Evolutionary conservation across 352 stramenopile species (phyloP), one percentile per base, ranked within the genome.

Genomic region (Thraustochytrium sp.): DNA sequence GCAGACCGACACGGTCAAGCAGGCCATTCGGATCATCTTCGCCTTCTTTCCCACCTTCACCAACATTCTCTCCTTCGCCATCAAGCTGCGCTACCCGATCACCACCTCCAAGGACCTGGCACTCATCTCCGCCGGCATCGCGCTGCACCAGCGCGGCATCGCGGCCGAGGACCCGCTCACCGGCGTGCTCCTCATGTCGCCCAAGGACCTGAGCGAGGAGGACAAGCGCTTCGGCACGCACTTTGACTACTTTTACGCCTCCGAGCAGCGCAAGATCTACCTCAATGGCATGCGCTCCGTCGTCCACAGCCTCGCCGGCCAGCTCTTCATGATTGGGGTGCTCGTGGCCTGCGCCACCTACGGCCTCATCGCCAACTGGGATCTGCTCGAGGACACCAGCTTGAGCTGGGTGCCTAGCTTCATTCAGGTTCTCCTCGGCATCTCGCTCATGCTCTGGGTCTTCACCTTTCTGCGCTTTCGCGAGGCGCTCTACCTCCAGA

Each of bases 91-190:
- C 8, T 85, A 85, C 80, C 80, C 80, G 31, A 82, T 85, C 26
- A 78, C 42, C 13, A 49, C n/a, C 26, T 31, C 42, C 21, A 65
- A 74, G 73, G 54, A 85, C 21, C 46, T 76, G 2, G 77, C 46
- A n/a, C 29, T 76, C n/a, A 78, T 85, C 21, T 84, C 80, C 5
- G 80, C 74, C 8, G 80, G 80, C 38, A 85, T 85, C n/a, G n/a
- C 55, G 21, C 80, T 85, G 2, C 80, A 85, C 73, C 42, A 59
- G 23, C 46, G 48, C 16, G 80, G 80, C 37, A 23, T 85, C 18
- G 49, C 80, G 13, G 80, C 80, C 36, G 68, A 85, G 73, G 80
- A 85, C 37, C 80, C 80, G 8, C 63, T 85, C 49, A 74, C 65
- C 16, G 65, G 65, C 29, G 55, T 63, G 73, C 63, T 85, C 16